A percentile compares a stretch with the other conserved stretches of the same genome.
Conservation (phyloP, 2,329 filamentous ascomycete species). For the Calonectria pseudoreteaudii region DNA sequence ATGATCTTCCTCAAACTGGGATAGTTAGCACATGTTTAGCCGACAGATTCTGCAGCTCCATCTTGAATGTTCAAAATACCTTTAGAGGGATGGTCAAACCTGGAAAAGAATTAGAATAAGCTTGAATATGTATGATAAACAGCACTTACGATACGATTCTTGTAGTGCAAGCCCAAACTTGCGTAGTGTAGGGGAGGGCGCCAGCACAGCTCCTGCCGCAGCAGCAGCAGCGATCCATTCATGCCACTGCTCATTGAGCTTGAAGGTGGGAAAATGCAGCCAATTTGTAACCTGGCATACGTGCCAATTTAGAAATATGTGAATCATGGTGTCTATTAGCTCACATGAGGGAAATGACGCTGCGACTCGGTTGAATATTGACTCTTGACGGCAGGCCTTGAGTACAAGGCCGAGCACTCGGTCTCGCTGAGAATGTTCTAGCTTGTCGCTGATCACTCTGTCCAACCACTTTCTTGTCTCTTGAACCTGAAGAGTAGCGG, state of each 20-base stretch:
- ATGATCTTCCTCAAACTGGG: slow-evolving; percentile 63
- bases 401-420: slow-evolving; percentile 73
- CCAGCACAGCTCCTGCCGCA: slow-evolving; percentile 70
- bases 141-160: slow-evolving; percentile 59
- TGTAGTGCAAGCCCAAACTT: slow-evolving; percentile 70
- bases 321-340: slow-evolving; percentile 70
- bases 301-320: slow-evolving; percentile 70
- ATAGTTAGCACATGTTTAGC: slow-evolving; percentile 9
- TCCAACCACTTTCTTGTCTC: slow-evolving; percentile 52
- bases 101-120: slow-evolving; percentile 21
- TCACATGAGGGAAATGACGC: slow-evolving; percentile 73
- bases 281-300: slow-evolving; percentile 68
- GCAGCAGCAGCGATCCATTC: slow-evolving; percentile 71
- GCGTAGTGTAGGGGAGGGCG: slow-evolving; percentile 67
- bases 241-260: slow-evolving; percentile 64
- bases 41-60: neutral
- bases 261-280: slow-evolving; percentile 72
- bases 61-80: slow-evolving; percentile 35
- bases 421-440: slow-evolving; percentile 66
- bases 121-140: neutral
- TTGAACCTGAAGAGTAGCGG: slow-evolving; percentile 52
- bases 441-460: slow-evolving; percentile 56
- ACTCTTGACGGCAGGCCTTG: slow-evolving; percentile 64
- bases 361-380: slow-evolving; percentile 63
- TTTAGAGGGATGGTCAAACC: slow-evolving; percentile 46